phyloP scores from a whole-genome alignment of 1,284 basidiomycete genomes.

The Moniliophthora roreri region DNA sequence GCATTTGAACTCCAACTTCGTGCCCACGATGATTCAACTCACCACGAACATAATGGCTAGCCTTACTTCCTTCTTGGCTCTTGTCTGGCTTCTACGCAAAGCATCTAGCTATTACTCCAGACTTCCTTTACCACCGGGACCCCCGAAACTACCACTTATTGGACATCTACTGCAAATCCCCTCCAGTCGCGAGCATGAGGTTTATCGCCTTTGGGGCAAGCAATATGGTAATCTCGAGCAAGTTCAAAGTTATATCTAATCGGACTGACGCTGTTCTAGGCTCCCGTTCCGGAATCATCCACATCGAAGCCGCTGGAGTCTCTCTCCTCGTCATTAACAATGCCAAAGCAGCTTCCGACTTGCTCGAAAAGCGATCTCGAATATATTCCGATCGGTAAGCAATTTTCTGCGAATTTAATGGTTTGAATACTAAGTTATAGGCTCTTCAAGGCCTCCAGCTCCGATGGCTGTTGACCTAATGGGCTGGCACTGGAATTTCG shows the following conservation, averaged over 20 bases:
- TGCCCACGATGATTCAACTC: no score
- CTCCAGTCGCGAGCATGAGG: slow-evolving; percentile 13
- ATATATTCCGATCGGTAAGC: slow-evolving; percentile 6
- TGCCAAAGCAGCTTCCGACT: not conserved
- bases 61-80: no score
- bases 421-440: not conserved
- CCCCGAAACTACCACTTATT: slow-evolving; percentile 13
- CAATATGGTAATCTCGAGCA: slow-evolving; percentile 11
- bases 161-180: slow-evolving; percentile 18
- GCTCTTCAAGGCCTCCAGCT: not conserved
- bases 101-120: no score
- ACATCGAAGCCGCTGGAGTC: slow-evolving; percentile 5
- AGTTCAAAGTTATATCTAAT: not conserved
- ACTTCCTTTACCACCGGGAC: slow-evolving; percentile 16
- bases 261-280: not conserved
- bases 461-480: slow-evolving; percentile 12
- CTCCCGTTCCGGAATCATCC: slow-evolving; percentile 8
- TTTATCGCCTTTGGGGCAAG: slow-evolving; percentile 16
- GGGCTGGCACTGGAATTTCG: slow-evolving; percentile 13
- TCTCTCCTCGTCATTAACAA: slow-evolving; percentile 7
- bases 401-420: not conserved
- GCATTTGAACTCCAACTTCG: no score
- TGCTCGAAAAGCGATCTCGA: slow-evolving; percentile 8
- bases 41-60: no score
- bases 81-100: no score